Evolutionary conservation across 352 stramenopile genomes (phyloP), one percentile per base, ranked within the genome.

Genomic region (Globisporangium paddicum): DNA sequence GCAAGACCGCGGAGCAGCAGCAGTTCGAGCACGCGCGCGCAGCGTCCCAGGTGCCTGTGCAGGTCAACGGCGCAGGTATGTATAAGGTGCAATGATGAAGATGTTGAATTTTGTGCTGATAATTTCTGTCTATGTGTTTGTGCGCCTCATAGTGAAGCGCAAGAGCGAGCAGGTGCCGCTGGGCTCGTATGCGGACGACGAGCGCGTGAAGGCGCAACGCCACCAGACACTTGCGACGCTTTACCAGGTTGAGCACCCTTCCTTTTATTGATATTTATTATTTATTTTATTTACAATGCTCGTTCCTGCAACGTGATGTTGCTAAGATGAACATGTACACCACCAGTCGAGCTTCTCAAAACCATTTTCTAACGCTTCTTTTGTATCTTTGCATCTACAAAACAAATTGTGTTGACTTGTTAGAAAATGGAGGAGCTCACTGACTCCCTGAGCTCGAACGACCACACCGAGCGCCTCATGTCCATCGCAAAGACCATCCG

Each of bases 381-480:
- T 30, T 57, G 5, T 69, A 25, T 60, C 23, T 28, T 57, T 42
- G 58, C 28, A 35, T 63, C 1, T 63, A 23, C 23, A 32, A 32
- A 32, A 32, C 59, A 2, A 38, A 8, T 46, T 21, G 13, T 47
- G n/a, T n/a, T 26, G 1, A 26, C 41, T 50, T 49, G 19, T 6
- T 64, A 93, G 83, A 93, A 90, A 90, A 82, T 93, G 56, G 73
- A 71, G 64, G 66, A 77, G 19, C 67, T 90, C 51, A 77, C 78
- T 19, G 56, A 74, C 28, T 80, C 77, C 16, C 64, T 93, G 8
- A 83, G 75, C 16, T 63, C 73, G 5, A 68, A 60, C 23, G 82
- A 89, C 58, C 73, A 88, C 57, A 75, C 62, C 49, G 82, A 90
- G 58, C 79, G 82, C 13, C 67, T 87, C 4, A 40, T 77, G 2